phyloP scores from a whole-genome alignment of 106 monocot genomes.

The Gastrodia elata region DNA sequence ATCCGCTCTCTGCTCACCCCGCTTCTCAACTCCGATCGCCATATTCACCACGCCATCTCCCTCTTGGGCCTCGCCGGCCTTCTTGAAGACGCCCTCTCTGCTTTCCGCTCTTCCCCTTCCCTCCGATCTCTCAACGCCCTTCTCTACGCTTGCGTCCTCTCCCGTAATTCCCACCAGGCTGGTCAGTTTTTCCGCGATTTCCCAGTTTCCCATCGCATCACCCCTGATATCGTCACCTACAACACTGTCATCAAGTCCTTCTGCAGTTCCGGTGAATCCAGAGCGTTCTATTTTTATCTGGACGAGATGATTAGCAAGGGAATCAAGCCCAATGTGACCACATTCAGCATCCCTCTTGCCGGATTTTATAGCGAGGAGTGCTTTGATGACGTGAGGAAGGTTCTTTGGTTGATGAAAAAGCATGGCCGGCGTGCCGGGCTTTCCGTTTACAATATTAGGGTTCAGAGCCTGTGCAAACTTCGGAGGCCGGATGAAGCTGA shows the following conservation, averaged over 20 bases:
- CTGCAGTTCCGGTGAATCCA: constrained; percentile 19
- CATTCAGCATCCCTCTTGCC: constrained; percentile 27
- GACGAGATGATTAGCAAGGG: constrained; percentile 32
- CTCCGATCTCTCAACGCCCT: constrained; percentile 35
- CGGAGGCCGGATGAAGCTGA: constrained; percentile 15
- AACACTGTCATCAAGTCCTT: constrained; percentile 55
- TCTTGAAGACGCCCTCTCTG: constrained; percentile 28
- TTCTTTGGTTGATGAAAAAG: constrained; percentile 34
- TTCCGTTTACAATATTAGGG: constrained; percentile 24
- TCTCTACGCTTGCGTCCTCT: constrained; percentile 34
- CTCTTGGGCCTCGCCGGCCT: constrained; percentile 44
- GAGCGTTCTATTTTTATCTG: constrained; percentile 22
- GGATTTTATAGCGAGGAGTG: constrained; percentile 33
- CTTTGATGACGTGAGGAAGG: constrained; percentile 19
- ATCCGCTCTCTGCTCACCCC: constrained; percentile 27
- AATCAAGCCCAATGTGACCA: constrained; percentile 29
- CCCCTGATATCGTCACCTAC: constrained; percentile 31
- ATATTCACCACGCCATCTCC: constrained; percentile 24
- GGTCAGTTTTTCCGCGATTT: constrained; percentile 21
- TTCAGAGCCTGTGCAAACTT: constrained; percentile 43
- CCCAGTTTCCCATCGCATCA: constrained; percentile 13
- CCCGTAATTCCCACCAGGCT: constrained; percentile 23
- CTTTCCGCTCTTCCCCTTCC: constrained; percentile 14
- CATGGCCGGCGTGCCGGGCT: constrained; percentile 20
- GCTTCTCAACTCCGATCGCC: constrained; percentile 6